A percentile compares a stretch with the other conserved stretches of the same genome.
Evolutionary conservation across 2,329 filamentous ascomycete genomes (phyloP).

Genomic region (Triangularia setosa): DNA sequence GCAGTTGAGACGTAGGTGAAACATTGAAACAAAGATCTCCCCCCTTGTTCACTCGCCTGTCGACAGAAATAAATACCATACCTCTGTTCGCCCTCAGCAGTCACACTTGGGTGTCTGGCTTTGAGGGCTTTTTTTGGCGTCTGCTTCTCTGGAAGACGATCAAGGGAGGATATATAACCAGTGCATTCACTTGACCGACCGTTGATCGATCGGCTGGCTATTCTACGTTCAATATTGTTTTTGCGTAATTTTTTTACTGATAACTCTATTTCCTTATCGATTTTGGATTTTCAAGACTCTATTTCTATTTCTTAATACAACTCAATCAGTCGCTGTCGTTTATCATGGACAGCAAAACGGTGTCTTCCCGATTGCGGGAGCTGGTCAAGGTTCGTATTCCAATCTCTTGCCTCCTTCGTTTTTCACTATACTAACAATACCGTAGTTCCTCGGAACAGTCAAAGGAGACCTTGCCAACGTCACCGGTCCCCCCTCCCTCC

Average conservation of each 20-base stretch:
- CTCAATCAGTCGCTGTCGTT: not conserved
- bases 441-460: slow-evolving; percentile 35
- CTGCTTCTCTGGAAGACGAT: not conserved
- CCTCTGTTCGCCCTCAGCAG: not conserved
- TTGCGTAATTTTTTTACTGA: not conserved
- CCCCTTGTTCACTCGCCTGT: not conserved
- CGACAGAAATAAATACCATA: not conserved
- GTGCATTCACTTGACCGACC: not conserved
- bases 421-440: slow-evolving; percentile 1
- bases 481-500: slow-evolving; percentile 48
- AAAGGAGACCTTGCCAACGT: slow-evolving; percentile 51
- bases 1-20: slow-evolving; percentile 21
- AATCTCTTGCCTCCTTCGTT: not conserved
- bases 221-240: not conserved
- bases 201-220: not conserved
- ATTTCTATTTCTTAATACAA: not conserved
- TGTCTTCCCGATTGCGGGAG: slow-evolving; percentile 31
- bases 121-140: not conserved
- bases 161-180: not conserved
- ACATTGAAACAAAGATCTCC: slow-evolving; percentile 11
- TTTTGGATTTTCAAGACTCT: not conserved
- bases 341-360: slow-evolving; percentile 27
- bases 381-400: slow-evolving; percentile 29
- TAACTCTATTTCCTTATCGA: not conserved
- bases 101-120: not conserved